Evolutionary conservation across 75 land plant genomes (phyloP).

Genomic region (Azolla pinnata): DNA sequence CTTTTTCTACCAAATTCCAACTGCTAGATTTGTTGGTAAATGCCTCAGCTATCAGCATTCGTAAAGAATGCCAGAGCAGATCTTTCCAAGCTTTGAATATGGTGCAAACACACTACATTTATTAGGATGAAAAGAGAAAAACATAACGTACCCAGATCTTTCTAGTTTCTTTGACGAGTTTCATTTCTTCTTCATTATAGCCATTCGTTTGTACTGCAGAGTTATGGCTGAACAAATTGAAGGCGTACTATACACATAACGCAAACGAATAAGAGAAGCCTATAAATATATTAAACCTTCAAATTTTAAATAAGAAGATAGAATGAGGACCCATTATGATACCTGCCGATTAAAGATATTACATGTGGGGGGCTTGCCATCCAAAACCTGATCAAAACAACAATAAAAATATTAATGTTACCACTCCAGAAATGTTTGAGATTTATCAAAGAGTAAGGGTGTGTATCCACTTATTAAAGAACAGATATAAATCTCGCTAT

Average conservation of each 20-base stretch:
- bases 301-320: neutral
- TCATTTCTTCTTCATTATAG: conserved; percentile 99
- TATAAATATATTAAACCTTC: neutral
- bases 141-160: conserved; percentile 81
- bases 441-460: too few species aligned
- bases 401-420: neutral
- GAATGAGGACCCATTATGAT: too few species aligned
- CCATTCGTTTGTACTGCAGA: conserved; percentile 73
- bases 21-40: too few species aligned
- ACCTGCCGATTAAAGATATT: conserved; percentile 87
- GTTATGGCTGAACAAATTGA: conserved; percentile 95
- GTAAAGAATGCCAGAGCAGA: too few species aligned
- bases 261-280: too few species aligned
- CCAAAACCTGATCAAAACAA: conserved; percentile 48
- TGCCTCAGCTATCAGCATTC: too few species aligned
- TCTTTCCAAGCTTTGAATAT: neutral
- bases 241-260: conserved; percentile 97
- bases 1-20: too few species aligned
- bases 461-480: too few species aligned
- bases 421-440: too few species aligned
- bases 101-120: neutral
- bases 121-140: neutral
- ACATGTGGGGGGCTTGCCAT: conserved; percentile 88
- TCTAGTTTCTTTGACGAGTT: conserved; percentile 87
- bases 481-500: too few species aligned